A percentile compares a stretch with the other conserved stretches of the same genome.
These are phyloP conservation scores for Tuber borchii DNA, from an alignment of 495 filamentous ascomycete species.

Conservation along the genomic window DNA sequence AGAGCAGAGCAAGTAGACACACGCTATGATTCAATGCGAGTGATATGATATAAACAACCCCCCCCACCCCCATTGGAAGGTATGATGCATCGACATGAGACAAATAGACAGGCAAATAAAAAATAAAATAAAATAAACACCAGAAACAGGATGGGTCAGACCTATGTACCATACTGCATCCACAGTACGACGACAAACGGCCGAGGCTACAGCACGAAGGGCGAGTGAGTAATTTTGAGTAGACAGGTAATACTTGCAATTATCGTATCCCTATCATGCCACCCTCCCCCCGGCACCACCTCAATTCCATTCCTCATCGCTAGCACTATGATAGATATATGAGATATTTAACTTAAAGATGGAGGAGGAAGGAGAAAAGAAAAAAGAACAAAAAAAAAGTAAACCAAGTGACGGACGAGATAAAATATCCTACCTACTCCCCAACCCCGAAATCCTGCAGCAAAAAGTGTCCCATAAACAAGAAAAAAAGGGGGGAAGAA, in stretches of 20 bases:
- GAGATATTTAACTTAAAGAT: not conserved
- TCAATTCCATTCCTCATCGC: not conserved
- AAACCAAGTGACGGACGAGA: not conserved
- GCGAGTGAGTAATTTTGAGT: not conserved
- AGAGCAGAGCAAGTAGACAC: not conserved
- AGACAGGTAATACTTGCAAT: not conserved
- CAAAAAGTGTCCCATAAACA: not conserved
- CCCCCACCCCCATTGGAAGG: not conserved
- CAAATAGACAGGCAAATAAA: not conserved
- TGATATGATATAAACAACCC: not conserved
- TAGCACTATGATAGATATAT: slow-evolving; percentile 1
- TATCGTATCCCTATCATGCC: not conserved
- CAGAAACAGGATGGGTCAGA: not conserved
- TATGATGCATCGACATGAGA: not conserved
- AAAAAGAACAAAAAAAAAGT: slow-evolving; percentile 7
- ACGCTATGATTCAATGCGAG: not conserved
- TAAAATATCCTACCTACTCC: not conserved
- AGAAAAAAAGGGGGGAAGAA: not conserved
- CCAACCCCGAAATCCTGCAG: not conserved
- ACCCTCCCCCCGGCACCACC: not conserved
- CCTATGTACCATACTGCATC: not conserved
- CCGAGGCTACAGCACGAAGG: not conserved
- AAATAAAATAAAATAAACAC: not conserved
- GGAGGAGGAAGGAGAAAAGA: not conserved
- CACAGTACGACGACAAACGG: not conserved